Base-by-base conservation (phyloP, 176 grass and related monocot genomes). In the Oryza longistaminata region DNA sequence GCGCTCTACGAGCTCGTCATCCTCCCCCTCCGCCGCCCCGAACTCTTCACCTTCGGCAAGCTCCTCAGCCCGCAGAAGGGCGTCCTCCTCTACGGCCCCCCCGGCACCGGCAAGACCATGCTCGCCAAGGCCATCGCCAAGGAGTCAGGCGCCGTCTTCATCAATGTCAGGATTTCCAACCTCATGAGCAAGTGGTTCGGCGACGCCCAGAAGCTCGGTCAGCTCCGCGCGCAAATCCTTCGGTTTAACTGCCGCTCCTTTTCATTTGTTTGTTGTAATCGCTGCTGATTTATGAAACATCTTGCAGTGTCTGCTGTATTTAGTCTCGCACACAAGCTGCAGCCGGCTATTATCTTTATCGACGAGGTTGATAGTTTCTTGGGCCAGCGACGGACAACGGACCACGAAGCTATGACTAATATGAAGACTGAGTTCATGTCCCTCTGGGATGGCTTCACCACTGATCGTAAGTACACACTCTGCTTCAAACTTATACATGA, bases 381-480 rank as follows among this genome's bases (percentile, higher is more conserved):
- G 75, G 96, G 96, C 5, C 96, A 96, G 62, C 88, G 96, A 0
- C 88, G 90, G 13, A 92, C 85, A 7, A 94, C 96, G 6, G 96
- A 99, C 71, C 90, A 96, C 82, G 96, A 99, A 76, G 90, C 93
- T 73, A 86, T 99, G 91, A 96, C 93, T 71, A 96, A 92, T 60
- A 99, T 99, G 96, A 99, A 99, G 92, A 99, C 93, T 11, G 96
- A 99, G 77, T 99, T 99, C 83, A 99, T 99, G 96, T 99, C 96
- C 69, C 88, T 99, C 33, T 99, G 96, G 96, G 96, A 99, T 74
- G 96, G 96, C 39, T 99, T 99, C 84, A 99, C 96, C 53, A 99
- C 96, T 0, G 96, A 99, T 17, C 93, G 96, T 99, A 78, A 93
- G 96, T 90, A 13, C 37, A 6, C 37, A 39, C 73, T 62, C 70